Evolutionary conservation across 352 stramenopile species (phyloP).

Genomic region (Phytophthora ohioensis): DNA sequence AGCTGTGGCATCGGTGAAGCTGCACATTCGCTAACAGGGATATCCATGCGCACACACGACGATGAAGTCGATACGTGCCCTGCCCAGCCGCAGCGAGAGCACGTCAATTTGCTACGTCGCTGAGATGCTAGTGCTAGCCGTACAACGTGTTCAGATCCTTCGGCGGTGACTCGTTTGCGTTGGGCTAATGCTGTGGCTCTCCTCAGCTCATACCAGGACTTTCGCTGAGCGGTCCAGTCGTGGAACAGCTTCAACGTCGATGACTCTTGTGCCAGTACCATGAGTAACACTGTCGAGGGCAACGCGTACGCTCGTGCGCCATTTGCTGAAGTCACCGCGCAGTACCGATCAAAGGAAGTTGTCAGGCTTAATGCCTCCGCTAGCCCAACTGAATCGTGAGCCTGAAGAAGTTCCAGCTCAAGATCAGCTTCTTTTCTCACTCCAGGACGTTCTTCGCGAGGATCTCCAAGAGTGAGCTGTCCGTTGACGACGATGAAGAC

Average conservation of each 20-base stretch:
- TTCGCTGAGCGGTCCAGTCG: constrained; percentile 52
- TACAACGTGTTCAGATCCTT: constrained; percentile 34
- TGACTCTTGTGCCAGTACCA: constrained; percentile 45
- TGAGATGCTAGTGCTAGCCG: constrained; percentile 51
- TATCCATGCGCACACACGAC: constrained; percentile 44
- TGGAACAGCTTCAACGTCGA: constrained; percentile 43
- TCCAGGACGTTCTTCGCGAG: constrained; percentile 20
- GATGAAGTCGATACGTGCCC: constrained; percentile 62
- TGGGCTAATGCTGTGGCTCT: constrained; percentile 69
- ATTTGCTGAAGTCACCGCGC: constrained; percentile 45
- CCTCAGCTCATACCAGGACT: constrained; percentile 63
- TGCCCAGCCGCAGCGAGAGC: constrained; percentile 63
- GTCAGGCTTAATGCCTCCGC: constrained; percentile 51
- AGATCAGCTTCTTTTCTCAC: constrained; percentile 46
- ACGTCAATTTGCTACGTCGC: constrained; percentile 57
- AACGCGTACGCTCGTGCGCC: constrained; percentile 48
- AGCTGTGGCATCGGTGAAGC: not conserved
- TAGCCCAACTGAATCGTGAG: constrained; percentile 53
- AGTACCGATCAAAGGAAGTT: constrained; percentile 55
- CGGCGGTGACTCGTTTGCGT: constrained; percentile 48
- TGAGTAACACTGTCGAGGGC: constrained; percentile 43
- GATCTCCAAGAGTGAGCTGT: constrained; percentile 48
- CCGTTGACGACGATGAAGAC: constrained; percentile 58
- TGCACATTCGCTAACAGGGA: not conserved
- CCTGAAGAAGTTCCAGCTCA: constrained; percentile 66